phyloP scores from a whole-genome alignment of 768 basidiomycete genomes.

The Pleurotus salmoneostramineus region DNA sequence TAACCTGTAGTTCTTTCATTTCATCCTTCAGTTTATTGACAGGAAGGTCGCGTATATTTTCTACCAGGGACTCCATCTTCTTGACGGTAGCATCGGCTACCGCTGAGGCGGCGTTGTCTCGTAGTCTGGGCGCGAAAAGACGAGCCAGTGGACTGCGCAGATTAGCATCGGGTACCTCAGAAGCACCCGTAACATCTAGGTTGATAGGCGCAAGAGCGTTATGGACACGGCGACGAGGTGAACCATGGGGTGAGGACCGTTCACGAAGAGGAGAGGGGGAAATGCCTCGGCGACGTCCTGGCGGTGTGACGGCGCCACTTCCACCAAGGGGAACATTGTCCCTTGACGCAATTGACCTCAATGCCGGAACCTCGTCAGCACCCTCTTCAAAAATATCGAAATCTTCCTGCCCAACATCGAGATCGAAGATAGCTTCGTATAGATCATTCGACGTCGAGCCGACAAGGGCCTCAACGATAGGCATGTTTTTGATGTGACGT shows the following conservation, averaged over 20 bases:
- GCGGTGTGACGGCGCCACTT: slow-evolving; percentile 18
- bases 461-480: slow-evolving; percentile 72
- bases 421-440: slow-evolving; percentile 78
- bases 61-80: slow-evolving; percentile 58
- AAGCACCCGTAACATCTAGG: slow-evolving; percentile 12
- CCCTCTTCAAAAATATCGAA: slow-evolving; percentile 47
- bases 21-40: slow-evolving; percentile 68
- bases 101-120: slow-evolving; percentile 15
- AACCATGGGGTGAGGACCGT: slow-evolving; percentile 12
- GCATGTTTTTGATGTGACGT: slow-evolving; percentile 68
- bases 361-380: slow-evolving; percentile 32
- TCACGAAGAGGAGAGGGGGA: slow-evolving; percentile 12
- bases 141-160: slow-evolving; percentile 45
- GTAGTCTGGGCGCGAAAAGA: slow-evolving; percentile 33
- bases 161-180: slow-evolving; percentile 18
- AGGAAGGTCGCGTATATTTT: slow-evolving; percentile 61
- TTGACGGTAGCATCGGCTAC: slow-evolving; percentile 42
- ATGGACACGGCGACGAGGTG: slow-evolving; percentile 15
- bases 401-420: slow-evolving; percentile 43
- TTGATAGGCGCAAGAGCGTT: slow-evolving; percentile 14
- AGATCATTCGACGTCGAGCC: slow-evolving; percentile 64
- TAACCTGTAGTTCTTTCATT: slow-evolving; percentile 79
- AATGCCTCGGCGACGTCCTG: slow-evolving; percentile 21
- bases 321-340: slow-evolving; percentile 24
- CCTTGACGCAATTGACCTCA: slow-evolving; percentile 35